Evolutionary conservation across 768 basidiomycete species (phyloP).

Genomic region (Suillus luteus): DNA sequence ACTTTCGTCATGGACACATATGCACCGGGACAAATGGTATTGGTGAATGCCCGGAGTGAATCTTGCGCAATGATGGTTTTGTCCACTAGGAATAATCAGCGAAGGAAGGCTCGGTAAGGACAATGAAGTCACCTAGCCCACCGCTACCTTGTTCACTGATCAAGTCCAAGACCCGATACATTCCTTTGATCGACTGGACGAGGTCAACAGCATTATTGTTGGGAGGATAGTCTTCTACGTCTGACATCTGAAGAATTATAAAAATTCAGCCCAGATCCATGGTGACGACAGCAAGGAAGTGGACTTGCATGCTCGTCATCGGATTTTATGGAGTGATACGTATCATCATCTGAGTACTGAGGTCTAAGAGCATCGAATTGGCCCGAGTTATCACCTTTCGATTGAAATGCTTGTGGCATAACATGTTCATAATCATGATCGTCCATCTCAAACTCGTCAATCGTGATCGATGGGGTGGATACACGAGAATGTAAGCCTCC

Average conservation of each 20-base stretch:
- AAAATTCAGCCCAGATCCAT: constrained; percentile 1
- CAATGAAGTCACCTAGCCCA: constrained; percentile 45
- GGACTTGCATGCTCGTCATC: neutral
- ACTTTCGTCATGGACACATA: constrained; percentile 57
- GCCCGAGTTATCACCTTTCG: neutral
- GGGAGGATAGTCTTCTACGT: constrained; percentile 13
- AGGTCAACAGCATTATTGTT: constrained; percentile 25
- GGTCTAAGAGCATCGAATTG: too few relatives aligned
- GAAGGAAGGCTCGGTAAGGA: neutral
- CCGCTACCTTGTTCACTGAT: constrained; percentile 52
- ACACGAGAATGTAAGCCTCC: neutral
- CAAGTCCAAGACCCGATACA: constrained; percentile 56
- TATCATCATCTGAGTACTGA: neutral
- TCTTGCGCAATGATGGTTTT: constrained; percentile 62
- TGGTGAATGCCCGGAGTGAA: constrained; percentile 50
- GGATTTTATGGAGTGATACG: neutral
- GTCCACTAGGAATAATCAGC: constrained; percentile 43
- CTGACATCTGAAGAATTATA: constrained; percentile 20
- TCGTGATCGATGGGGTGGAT: neutral
- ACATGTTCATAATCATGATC: neutral
- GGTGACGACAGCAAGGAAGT: neutral
- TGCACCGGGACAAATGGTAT: constrained; percentile 51
- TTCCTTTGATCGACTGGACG: constrained; percentile 38
- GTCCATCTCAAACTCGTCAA: neutral
- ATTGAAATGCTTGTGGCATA: neutral